Evolutionary conservation across 495 filamentous ascomycete species (phyloP).

Genomic region (Choiromyces venosus): DNA sequence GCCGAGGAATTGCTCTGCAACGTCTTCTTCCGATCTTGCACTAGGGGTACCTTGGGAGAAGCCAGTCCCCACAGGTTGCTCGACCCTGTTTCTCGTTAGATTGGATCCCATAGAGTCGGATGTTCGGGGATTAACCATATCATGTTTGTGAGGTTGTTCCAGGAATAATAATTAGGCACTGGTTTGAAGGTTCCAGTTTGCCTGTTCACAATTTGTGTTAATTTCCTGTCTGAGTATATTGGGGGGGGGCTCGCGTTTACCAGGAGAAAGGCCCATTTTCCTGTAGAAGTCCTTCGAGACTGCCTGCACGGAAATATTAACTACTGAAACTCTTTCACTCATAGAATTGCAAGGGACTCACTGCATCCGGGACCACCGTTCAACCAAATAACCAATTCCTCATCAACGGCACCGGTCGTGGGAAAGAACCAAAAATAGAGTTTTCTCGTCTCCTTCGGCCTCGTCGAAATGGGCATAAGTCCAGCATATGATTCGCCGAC

Average conservation of each 20-base stretch:
- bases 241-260: slow-evolving; percentile 30
- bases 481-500: slow-evolving; percentile 73
- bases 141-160: slow-evolving; percentile 70
- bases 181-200: slow-evolving; percentile 61
- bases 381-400: slow-evolving; percentile 70
- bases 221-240: background rate
- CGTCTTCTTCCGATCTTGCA: slow-evolving; percentile 60
- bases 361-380: slow-evolving; percentile 57
- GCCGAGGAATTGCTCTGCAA: slow-evolving; percentile 62
- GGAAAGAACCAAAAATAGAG: slow-evolving; percentile 81
- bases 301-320: slow-evolving; percentile 46
- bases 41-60: slow-evolving; percentile 59
- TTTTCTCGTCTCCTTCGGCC: slow-evolving; percentile 50
- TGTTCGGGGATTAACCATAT: slow-evolving; percentile 48
- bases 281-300: slow-evolving; percentile 61
- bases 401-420: slow-evolving; percentile 49
- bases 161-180: slow-evolving; percentile 60
- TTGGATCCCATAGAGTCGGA: slow-evolving; percentile 5
- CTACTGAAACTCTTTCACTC: slow-evolving; percentile 52
- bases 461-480: slow-evolving; percentile 60
- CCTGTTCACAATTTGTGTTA: slow-evolving; percentile 3
- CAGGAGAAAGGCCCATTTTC: slow-evolving; percentile 75
- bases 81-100: slow-evolving; percentile 45
- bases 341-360: slow-evolving; percentile 31
- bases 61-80: slow-evolving; percentile 74